Evolutionary conservation across 2,329 filamentous ascomycete species (phyloP).

Genomic region (Colletotrichum echinochloae): DNA sequence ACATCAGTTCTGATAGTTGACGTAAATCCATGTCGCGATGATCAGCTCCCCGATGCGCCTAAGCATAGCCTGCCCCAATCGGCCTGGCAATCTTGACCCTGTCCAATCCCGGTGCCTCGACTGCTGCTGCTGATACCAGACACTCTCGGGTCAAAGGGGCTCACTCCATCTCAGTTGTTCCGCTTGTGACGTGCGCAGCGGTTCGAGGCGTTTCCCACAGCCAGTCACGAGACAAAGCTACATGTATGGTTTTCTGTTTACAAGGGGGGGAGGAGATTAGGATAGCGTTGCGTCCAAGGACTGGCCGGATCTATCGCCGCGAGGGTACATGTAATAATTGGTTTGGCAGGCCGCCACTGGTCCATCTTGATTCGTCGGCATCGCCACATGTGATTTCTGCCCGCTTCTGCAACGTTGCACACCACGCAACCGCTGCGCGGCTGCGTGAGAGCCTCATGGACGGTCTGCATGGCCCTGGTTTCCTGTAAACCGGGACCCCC

Average conservation of each 20-base stretch:
- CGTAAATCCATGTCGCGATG: too few relatives aligned
- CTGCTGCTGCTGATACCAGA: not conserved
- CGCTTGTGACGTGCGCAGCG: slow-evolving; percentile 1
- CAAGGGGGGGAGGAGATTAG: too few relatives aligned
- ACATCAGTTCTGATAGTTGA: not conserved
- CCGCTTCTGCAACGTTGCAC: slow-evolving; percentile 32
- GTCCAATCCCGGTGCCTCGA: too few relatives aligned
- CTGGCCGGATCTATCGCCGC: not conserved
- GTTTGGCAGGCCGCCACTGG: not conserved
- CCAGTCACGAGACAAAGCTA: not conserved
- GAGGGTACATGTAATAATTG: too few relatives aligned
- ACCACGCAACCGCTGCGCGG: not conserved
- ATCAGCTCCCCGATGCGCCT: not conserved
- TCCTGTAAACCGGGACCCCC: not conserved
- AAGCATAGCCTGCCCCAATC: not conserved
- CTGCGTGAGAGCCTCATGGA: slow-evolving; percentile 18
- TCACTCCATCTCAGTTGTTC: slow-evolving; percentile 1
- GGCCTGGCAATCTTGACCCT: not conserved
- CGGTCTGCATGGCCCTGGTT: not conserved
- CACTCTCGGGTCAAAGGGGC: not conserved
- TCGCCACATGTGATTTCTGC: not conserved
- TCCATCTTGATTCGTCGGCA: not conserved
- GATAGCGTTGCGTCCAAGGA: not conserved
- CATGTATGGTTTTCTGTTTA: too few relatives aligned
- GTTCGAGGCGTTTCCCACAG: not conserved